phyloP scores from a whole-genome alignment of 371 early-diverging fungal genomes.

The Mucor sp. region DNA sequence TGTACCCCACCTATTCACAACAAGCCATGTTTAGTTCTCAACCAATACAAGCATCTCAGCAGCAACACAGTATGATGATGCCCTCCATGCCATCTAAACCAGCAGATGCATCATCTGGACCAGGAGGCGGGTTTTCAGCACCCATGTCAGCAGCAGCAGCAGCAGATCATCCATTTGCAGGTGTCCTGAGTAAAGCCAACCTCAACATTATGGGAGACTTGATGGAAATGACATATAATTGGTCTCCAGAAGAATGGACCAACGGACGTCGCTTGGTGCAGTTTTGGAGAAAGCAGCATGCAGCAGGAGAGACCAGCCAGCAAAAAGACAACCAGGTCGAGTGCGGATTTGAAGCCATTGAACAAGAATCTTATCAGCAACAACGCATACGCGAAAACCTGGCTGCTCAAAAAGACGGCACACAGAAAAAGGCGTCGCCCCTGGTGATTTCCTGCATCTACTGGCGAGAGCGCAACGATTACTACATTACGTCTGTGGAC shows the following conservation, averaged over 20 bases:
- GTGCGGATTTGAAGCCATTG: constrained; percentile 18
- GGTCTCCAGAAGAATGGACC: constrained; percentile 66
- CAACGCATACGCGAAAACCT: constrained; percentile 16
- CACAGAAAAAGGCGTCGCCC: not conserved
- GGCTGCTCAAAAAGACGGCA: constrained; percentile 5
- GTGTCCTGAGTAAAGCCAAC: constrained; percentile 68
- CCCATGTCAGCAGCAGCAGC: not conserved
- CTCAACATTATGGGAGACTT: constrained; percentile 18
- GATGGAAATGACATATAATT: constrained; percentile 34
- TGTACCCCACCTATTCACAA: constrained; percentile 5
- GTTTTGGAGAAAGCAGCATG: constrained; percentile 67
- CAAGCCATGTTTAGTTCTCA: not conserved
- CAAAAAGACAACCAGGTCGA: constrained; percentile 3
- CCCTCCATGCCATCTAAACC: not conserved
- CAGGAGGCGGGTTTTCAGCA: not conserved
- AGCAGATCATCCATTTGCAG: constrained; percentile 44
- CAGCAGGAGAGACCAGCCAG: constrained; percentile 9
- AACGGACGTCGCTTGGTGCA: constrained; percentile 73
- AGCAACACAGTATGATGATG: constrained; percentile 3
- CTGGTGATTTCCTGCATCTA: constrained; percentile 81
- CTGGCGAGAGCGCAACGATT: constrained; percentile 73
- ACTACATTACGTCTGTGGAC: constrained; percentile 82
- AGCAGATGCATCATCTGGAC: not conserved
- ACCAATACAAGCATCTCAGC: not conserved
- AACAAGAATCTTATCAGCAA: constrained; percentile 22